Evolutionary conservation across 163 green algal genomes (phyloP), one percentile per base, ranked within the genome.

Genomic region (Coccomyxa subellipsoidea): DNA sequence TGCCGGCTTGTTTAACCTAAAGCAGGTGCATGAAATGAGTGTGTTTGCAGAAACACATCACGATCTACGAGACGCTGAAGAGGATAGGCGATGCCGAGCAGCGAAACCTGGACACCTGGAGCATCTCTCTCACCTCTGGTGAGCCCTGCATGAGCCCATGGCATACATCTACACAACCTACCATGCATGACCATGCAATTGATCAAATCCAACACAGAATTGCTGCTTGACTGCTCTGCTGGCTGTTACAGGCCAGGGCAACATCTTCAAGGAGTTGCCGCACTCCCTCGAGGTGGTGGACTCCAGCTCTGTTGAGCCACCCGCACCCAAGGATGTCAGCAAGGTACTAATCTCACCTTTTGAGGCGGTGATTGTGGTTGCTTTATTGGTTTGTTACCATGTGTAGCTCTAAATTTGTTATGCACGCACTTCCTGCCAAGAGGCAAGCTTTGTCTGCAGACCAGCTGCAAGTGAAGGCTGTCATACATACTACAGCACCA

Each of bases 61-160:
- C 83, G 1, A 53, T 95, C 25, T 92, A 93, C 84, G 38, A 86
- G 23, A 93, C 90, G 10, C 81, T 95, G 32, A 83, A 88, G 54
- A 81, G 88, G 15, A 85, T 93, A 75, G 85, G 81, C 2, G 81
- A 91, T n/a, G 89, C 87, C 31, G 71, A 88, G 54, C 40, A 80
- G 31, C 76, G 83, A 15, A 37, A 83, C 8, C 77, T 95, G 54
- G 92, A 95, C 81, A 77, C 78, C 82, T 95, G 92, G 92, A 38
- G 38, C 38, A 78, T 93, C 27, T 59, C 38, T 34, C 77, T 93
- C 37, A 83, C 78, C 34, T 76, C 38, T n/a, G 84, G 80, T 88
- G n/a, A 59, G 84, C 79, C 0, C 81, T 77, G 7, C 25, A 36
- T 76, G n/a, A n/a, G n/a, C n/a, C n/a, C n/a, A n/a, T n/a, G n/a